phyloP scores from a whole-genome alignment of 257 asterid genomes.

The Plantago elongata region DNA sequence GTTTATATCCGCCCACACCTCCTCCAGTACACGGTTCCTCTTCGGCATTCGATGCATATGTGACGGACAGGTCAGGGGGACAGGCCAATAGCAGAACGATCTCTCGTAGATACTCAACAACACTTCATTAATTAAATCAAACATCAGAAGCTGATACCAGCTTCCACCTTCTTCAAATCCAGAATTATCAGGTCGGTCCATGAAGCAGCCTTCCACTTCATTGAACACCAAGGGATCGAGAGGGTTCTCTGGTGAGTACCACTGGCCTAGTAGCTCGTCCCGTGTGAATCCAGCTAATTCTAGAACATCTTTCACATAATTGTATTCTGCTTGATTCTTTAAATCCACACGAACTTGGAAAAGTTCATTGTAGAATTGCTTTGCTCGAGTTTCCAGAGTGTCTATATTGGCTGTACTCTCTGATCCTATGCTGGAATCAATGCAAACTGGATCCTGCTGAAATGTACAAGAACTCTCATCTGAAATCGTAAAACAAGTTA shows the following conservation, averaged over 20 bases:
- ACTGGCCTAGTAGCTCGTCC: slow-evolving; percentile 39
- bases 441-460: slow-evolving; percentile 12
- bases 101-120: slow-evolving; percentile 49
- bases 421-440: slow-evolving; percentile 4
- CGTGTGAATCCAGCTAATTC: slow-evolving; percentile 62
- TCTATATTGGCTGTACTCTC: slow-evolving; percentile 10
- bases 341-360: slow-evolving; percentile 30
- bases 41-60: slow-evolving; percentile 52
- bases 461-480: slow-evolving; percentile 18
- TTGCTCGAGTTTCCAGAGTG: slow-evolving; percentile 20
- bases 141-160: slow-evolving; percentile 48
- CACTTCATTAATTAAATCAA: slow-evolving; percentile 64
- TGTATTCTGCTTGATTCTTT: slow-evolving; percentile 44
- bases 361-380: slow-evolving; percentile 23
- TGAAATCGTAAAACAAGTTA: slow-evolving; percentile 11
- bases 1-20: slow-evolving; percentile 61
- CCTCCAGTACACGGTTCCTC: slow-evolving; percentile 54
- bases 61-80: slow-evolving; percentile 38
- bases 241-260: slow-evolving; percentile 58
- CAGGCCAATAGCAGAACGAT: slow-evolving; percentile 69
- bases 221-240: slow-evolving; percentile 50
- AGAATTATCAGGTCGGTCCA: slow-evolving; percentile 22
- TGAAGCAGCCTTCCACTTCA: slow-evolving; percentile 43
- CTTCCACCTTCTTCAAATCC: slow-evolving; percentile 31
- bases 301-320: slow-evolving; percentile 52